These are phyloP conservation scores for Alternaria ethzedia DNA, from an alignment of 2,329 filamentous ascomycete genomes.

Conservation along the genomic window DNA sequence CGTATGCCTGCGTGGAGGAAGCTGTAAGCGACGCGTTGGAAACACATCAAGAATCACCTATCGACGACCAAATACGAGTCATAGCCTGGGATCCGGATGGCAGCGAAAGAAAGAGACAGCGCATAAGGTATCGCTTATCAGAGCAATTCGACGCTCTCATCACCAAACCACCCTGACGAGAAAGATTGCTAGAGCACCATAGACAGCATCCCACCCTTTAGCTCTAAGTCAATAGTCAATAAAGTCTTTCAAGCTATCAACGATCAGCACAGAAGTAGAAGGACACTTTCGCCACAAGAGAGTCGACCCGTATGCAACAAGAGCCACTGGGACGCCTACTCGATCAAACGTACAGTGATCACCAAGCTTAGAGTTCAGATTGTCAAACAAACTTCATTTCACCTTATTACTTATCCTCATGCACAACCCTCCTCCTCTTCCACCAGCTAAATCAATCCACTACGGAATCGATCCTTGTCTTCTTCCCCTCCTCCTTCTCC, in stretches of 20 bases:
- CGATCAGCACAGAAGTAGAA: not conserved
- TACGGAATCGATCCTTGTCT: not conserved
- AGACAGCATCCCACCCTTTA: not conserved
- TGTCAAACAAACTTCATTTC: not conserved
- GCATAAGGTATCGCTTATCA: no score
- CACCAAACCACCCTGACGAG: no score
- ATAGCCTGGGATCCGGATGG: not conserved
- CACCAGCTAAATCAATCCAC: not conserved
- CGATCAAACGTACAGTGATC: no score
- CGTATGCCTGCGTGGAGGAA: no score
- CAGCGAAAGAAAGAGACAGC: not conserved
- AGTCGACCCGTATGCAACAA: no score
- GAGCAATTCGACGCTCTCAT: no score
- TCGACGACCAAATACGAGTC: not conserved
- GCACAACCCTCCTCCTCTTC: not conserved
- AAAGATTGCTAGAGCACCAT: not conserved
- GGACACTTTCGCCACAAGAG: no score
- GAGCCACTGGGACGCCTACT: no score
- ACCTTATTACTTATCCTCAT: not conserved
- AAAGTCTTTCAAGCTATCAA: accelerated
- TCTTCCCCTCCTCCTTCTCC: not conserved
- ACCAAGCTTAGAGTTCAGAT: no score
- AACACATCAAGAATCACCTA: not conserved
- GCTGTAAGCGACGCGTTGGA: not conserved
- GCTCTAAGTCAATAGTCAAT: not conserved